These are phyloP conservation scores for Arachis hypogaea DNA, from an alignment of 306 rosid species.

Conservation along the genomic window DNA sequence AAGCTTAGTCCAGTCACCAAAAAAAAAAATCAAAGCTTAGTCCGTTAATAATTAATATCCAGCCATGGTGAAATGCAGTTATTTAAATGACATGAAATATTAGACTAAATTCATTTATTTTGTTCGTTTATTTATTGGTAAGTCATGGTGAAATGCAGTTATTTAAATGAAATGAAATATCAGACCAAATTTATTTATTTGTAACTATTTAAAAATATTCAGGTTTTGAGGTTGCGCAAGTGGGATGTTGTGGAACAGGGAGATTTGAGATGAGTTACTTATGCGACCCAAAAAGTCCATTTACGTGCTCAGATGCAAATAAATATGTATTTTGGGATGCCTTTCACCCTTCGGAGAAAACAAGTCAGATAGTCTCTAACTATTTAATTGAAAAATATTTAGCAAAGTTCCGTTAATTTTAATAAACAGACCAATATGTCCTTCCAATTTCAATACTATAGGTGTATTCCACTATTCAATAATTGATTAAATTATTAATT, in stretches of 20 bases:
- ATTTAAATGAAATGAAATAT: too few relatives aligned
- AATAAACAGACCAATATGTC: background rate
- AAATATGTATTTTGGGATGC: conserved; percentile 65
- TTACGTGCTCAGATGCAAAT: conserved; percentile 48
- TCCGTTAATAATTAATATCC: too few relatives aligned
- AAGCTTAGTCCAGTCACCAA: too few relatives aligned
- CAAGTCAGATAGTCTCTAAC: conserved; percentile 40
- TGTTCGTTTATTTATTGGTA: too few relatives aligned
- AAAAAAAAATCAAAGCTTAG: too few relatives aligned
- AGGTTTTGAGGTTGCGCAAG: conserved; percentile 48
- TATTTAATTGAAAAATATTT: conserved; percentile 32
- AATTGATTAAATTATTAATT: too few relatives aligned
- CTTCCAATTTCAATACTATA: background rate
- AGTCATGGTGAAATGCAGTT: too few relatives aligned
- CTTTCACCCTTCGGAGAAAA: conserved; percentile 53
- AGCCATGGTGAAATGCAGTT: too few relatives aligned
- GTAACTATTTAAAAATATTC: background rate
- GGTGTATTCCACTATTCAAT: too few relatives aligned
- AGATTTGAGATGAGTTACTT: conserved; percentile 42
- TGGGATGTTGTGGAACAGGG: conserved; percentile 59
- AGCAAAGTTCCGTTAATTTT: conserved; percentile 36
- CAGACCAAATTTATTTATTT: too few relatives aligned
- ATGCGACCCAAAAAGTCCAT: conserved; percentile 42
- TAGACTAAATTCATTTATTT: too few relatives aligned
- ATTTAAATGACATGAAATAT: too few relatives aligned